Conservation (phyloP, 148 eudicot species). For the Amaranthus cruentus region DNA sequence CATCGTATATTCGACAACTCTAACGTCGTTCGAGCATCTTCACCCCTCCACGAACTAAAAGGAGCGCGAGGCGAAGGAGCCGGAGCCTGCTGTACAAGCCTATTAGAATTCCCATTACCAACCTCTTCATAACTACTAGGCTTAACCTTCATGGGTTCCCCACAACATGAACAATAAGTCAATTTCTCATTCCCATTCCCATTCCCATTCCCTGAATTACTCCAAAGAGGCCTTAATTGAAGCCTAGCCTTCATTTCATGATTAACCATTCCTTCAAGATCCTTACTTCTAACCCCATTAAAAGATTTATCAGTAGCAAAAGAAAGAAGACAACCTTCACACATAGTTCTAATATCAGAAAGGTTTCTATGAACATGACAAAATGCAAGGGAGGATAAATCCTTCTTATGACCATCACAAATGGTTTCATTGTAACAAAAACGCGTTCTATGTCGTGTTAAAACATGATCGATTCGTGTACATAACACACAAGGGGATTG, state of each 20-base stretch:
- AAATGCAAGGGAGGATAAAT: constrained; percentile 82
- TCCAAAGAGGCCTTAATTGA: constrained; percentile 28
- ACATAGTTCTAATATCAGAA: constrained; percentile 75
- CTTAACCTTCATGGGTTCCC: constrained; percentile 63
- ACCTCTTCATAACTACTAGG: constrained; percentile 29
- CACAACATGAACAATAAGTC: constrained; percentile 76
- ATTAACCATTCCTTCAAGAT: constrained; percentile 43
- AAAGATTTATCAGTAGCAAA: constrained; percentile 55
- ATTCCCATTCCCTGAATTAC: constrained; percentile 17
- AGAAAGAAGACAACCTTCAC: constrained; percentile 84
- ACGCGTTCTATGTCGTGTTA: constrained; percentile 34
- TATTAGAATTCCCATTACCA: constrained; percentile 23
- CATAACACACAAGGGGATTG: constrained; percentile 69
- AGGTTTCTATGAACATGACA: constrained; percentile 81
- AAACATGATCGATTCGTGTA: constrained; percentile 68
- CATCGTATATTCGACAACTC: constrained; percentile 50
- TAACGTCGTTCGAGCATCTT: constrained; percentile 40
- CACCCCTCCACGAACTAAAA: constrained; percentile 35
- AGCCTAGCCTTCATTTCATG: constrained; percentile 43
- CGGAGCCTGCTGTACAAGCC: constrained; percentile 38
- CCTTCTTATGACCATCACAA: constrained; percentile 80
- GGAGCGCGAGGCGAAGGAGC: constrained; percentile 65
- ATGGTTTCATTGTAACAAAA: constrained; percentile 61
- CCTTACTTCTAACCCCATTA: constrained; percentile 44
- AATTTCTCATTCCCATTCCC: constrained; percentile 15